Evolutionary conservation across 768 basidiomycete species (phyloP), one percentile per base, ranked within the genome.

Genomic region (Hygrophorus russula): DNA sequence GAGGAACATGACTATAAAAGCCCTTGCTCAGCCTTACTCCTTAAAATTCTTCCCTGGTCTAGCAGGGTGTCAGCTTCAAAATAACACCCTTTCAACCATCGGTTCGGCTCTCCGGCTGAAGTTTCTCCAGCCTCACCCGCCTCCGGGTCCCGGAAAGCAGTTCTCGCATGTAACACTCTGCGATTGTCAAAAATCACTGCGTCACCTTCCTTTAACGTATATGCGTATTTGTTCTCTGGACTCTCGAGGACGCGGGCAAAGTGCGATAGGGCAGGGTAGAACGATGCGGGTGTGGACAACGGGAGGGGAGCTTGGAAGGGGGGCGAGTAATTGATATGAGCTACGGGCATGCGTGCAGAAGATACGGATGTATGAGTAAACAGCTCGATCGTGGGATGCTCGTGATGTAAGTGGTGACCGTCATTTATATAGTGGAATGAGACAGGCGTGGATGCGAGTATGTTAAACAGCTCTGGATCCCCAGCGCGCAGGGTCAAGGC

Each of bases 81-180:
- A 66, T 74, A 94, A 57, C 73, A 87, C 17, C 94, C 93, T 62
- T 96, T 96, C 42, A 97, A 63, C 93, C 93, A 96, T 41, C 93
- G 63, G 52, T 71, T 78, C 14, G 74, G 61, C 44, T 73, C 73
- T 28, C 71, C 74, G 19, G 73, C 60, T 43, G 72, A 73, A 20
- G 70, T 73, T 24, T 73, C 67, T 13, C 51, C 58, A 28, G 49
- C 58, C 9, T 55, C 60, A 20, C 46, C 46, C 4, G 54, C 65
- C 12, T 56, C 60, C 41, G 52, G 54, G 19, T 66, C 64, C 29
- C 71, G 65, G 55, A 97, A 98, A 10, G 79, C 81, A 0, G 80
- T 84, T 17, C 94, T 67, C 0, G 86, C 90, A 59, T 99, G 94
- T 47, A 97, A 59, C 3, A 94, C 78, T 12, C 94, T 68, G 18